A percentile compares a stretch with the other conserved stretches of the same genome.
phyloP scores from a whole-genome alignment of 805 yeast species.

The Metschnikowia reukaufii region DNA sequence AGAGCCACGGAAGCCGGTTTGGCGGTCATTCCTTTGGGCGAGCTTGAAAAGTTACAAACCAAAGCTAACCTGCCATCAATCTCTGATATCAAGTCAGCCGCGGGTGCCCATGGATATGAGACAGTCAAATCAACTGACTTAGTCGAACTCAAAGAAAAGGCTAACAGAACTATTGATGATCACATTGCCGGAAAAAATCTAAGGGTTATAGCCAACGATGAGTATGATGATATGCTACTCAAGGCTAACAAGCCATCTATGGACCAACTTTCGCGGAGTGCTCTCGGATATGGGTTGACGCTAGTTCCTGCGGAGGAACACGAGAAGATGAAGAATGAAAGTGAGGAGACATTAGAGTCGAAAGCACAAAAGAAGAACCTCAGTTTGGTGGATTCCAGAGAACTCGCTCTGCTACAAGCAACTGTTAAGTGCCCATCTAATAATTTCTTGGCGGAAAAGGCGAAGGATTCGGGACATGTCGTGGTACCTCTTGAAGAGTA shows the following conservation, averaged over 20 bases:
- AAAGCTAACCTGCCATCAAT: slow-evolving; percentile 13
- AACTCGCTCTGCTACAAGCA: slow-evolving; percentile 7
- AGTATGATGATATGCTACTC: slow-evolving; percentile 23
- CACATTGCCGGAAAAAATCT: slow-evolving; percentile 14
- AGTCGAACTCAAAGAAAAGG: slow-evolving; percentile 11
- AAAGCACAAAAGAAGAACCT: slow-evolving; percentile 11
- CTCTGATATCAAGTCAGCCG: slow-evolving; percentile 11
- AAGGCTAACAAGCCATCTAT: slow-evolving; percentile 26
- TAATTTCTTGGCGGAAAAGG: slow-evolving; percentile 3
- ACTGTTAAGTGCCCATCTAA: slow-evolving; percentile 5
- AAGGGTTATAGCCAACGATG: slow-evolving; percentile 16
- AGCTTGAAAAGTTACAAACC: slow-evolving; percentile 13
- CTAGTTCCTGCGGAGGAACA: slow-evolving; percentile 29
- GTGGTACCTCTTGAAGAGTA: slow-evolving; percentile 8
- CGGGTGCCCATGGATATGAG: slow-evolving; percentile 9
- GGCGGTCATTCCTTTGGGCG: slow-evolving; percentile 17
- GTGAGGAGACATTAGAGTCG: slow-evolving; percentile 8
- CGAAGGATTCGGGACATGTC: slow-evolving; percentile 1
- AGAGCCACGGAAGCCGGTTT: slow-evolving; percentile 20
- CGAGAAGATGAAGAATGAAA: slow-evolving; percentile 13
- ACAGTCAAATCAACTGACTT: slow-evolving; percentile 7
- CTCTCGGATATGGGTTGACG: slow-evolving; percentile 29
- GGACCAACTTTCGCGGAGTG: slow-evolving; percentile 26
- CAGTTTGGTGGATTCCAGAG: slow-evolving; percentile 3
- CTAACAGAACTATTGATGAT: slow-evolving; percentile 17